Conservation (phyloP, 2,329 filamentous ascomycete species). For the Ophiocordyceps sinensis region DNA sequence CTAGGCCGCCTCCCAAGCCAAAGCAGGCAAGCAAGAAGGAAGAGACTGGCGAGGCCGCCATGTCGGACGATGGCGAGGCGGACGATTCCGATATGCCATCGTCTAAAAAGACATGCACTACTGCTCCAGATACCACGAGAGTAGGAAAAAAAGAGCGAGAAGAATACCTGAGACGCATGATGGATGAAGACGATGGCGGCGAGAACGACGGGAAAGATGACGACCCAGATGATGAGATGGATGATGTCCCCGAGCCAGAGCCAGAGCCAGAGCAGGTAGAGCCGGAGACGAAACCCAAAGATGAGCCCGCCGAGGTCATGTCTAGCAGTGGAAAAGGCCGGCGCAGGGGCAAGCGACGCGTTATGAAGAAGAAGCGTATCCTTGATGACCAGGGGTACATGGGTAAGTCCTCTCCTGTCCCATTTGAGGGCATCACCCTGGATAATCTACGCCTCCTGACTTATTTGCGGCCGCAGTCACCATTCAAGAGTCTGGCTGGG, state of each 20-base stretch:
- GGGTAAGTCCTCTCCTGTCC: conserved; percentile 37
- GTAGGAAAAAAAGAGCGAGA: conserved; percentile 21
- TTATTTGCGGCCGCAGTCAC: conserved; percentile 45
- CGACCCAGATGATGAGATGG: conserved; percentile 23
- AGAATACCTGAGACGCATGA: conserved; percentile 25
- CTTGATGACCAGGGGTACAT: conserved; percentile 86
- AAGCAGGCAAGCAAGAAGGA: conserved; percentile 25
- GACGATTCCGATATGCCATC: conserved; percentile 20
- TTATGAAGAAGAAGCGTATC: conserved; percentile 78
- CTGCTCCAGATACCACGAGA: conserved; percentile 11
- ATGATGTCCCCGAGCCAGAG: conserved; percentile 23
- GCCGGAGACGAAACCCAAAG: conserved; percentile 15
- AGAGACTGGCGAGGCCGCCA: conserved; percentile 15
- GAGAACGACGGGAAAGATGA: conserved; percentile 23
- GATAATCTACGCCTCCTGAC: not conserved
- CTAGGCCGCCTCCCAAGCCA: conserved; percentile 25
- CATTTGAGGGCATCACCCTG: not conserved
- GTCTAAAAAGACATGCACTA: conserved; percentile 9
- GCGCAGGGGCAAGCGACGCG: conserved; percentile 59
- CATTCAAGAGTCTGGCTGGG: conserved; percentile 72
- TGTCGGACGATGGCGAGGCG: conserved; percentile 26
- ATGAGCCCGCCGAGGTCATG: conserved; percentile 33
- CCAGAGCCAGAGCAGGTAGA: conserved; percentile 19
- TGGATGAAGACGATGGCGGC: conserved; percentile 42
- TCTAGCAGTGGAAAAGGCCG: conserved; percentile 43